phyloP scores from a whole-genome alignment of 225 moss, liverwort and hornwort genomes.

The Anthoceros angustus region DNA sequence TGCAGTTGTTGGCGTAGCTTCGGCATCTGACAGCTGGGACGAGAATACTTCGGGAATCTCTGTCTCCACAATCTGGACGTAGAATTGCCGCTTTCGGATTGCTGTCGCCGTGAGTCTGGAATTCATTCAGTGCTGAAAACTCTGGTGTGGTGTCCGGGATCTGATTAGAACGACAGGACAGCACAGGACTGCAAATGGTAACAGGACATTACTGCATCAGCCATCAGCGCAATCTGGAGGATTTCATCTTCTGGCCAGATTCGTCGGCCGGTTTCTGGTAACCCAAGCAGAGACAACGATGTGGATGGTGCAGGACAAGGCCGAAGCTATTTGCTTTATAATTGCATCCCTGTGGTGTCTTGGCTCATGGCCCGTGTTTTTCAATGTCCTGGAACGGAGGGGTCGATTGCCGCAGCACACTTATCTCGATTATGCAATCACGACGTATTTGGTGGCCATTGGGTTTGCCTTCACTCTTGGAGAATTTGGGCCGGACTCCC shows the following conservation, averaged over 20 bases:
- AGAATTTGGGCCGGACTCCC: conserved; percentile 32
- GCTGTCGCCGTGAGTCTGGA: too few relatives aligned
- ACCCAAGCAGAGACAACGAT: conserved; percentile 8
- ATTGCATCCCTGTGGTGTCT: conserved; percentile 59
- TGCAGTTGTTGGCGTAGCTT: too few relatives aligned
- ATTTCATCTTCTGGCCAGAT: neutral
- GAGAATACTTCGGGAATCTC: too few relatives aligned
- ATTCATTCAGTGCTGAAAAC: too few relatives aligned
- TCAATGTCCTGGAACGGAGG: conserved; percentile 52
- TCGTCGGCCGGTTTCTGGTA: neutral
- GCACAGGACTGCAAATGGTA: neutral
- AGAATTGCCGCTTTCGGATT: too few relatives aligned
- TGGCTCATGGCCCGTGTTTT: conserved; percentile 77
- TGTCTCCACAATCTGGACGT: too few relatives aligned
- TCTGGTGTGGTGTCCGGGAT: too few relatives aligned
- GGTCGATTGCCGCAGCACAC: conserved; percentile 68
- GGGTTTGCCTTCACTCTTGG: conserved; percentile 52
- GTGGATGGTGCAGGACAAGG: conserved; percentile 43
- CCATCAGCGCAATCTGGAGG: conserved; percentile 2
- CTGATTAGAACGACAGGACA: too few relatives aligned
- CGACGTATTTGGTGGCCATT: conserved; percentile 30
- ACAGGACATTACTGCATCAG: neutral
- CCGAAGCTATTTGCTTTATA: conserved; percentile 51
- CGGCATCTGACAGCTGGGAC: too few relatives aligned
- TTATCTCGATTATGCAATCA: conserved; percentile 57